These are phyloP conservation scores for Alternaria solani DNA, from an alignment of 2,329 filamentous ascomycete species.

Conservation along the genomic window DNA sequence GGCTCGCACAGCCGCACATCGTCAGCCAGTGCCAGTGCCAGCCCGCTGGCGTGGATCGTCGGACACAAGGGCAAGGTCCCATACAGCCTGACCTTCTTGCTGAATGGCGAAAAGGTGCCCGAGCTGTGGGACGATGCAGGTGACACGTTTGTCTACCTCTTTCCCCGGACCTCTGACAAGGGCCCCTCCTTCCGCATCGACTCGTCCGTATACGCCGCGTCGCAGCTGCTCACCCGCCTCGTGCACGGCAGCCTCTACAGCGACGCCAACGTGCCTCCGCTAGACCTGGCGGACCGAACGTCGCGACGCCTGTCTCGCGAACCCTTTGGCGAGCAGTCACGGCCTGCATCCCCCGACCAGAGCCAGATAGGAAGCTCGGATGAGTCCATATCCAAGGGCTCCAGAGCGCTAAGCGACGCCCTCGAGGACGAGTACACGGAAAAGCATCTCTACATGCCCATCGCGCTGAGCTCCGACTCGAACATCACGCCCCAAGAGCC, in stretches of 20 bases:
- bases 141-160: conserved; percentile 71
- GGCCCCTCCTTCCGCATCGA: conserved; percentile 69
- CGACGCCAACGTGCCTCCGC: conserved; percentile 31
- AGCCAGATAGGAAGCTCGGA: conserved; percentile 50
- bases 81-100: conserved; percentile 62
- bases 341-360: conserved; percentile 43
- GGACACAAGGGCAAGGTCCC: conserved; percentile 64
- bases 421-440: conserved; percentile 58
- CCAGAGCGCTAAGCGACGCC: conserved; percentile 57
- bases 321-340: conserved; percentile 39
- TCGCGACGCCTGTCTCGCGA: conserved; percentile 34
- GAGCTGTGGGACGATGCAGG: conserved; percentile 70
- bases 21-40: conserved; percentile 16
- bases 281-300: conserved; percentile 32
- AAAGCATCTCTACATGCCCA: conserved; percentile 66
- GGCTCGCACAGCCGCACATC: conserved; percentile 31
- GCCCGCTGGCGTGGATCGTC: conserved; percentile 64
- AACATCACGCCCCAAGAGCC: conserved; percentile 43
- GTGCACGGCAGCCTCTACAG: conserved; percentile 63
- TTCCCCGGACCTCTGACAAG: conserved; percentile 63
- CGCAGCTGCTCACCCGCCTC: conserved; percentile 62
- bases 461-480: conserved; percentile 63
- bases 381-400: conserved; percentile 59
- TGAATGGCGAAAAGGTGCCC: conserved; percentile 61
- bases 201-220: conserved; percentile 66